A percentile compares a stretch with the other conserved stretches of the same genome.
These are phyloP conservation scores for Dactylellina drechsleri DNA, from an alignment of 2,329 filamentous ascomycete genomes.

Conservation along the genomic window DNA sequence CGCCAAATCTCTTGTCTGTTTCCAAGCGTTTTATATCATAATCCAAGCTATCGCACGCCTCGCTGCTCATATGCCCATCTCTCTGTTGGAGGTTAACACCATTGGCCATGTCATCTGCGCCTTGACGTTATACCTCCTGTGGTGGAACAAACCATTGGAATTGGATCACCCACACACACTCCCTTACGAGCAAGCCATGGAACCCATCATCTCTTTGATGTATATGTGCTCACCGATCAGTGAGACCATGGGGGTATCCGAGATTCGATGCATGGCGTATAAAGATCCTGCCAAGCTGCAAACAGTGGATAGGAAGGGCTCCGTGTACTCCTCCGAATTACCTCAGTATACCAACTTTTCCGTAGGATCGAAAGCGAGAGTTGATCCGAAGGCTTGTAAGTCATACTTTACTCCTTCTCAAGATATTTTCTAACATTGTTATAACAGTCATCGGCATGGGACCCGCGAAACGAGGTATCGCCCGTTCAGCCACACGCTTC, in stretches of 20 bases:
- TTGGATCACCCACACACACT: constrained; percentile 47
- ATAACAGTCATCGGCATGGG: constrained; percentile 36
- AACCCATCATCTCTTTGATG: constrained; percentile 31
- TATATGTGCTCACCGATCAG: constrained; percentile 48
- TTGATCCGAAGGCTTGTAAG: constrained; percentile 43
- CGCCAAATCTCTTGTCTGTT: constrained; percentile 58
- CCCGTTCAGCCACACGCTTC: constrained; percentile 34
- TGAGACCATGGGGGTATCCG: constrained; percentile 33
- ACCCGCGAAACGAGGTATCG: constrained; percentile 31
- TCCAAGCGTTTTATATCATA: constrained; percentile 58
- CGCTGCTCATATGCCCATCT: constrained; percentile 56
- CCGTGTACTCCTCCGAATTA: constrained; percentile 4
- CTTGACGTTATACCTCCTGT: constrained; percentile 58
- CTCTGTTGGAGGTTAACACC: constrained; percentile 59
- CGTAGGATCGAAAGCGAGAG: constrained; percentile 37
- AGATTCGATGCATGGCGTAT: constrained; percentile 45
- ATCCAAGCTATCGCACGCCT: constrained; percentile 57
- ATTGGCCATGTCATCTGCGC: constrained; percentile 58
- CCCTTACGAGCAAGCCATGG: constrained; percentile 31
- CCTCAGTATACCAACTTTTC: constrained; percentile 49
- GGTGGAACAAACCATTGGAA: constrained; percentile 59
- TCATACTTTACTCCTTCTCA: constrained; percentile 1
- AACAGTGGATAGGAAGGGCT: constrained; percentile 19
- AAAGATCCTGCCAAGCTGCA: constrained; percentile 14
- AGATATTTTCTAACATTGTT: not conserved